Base-by-base conservation (phyloP, 768 basidiomycete species). In the Sistotremastrum suecicum region DNA sequence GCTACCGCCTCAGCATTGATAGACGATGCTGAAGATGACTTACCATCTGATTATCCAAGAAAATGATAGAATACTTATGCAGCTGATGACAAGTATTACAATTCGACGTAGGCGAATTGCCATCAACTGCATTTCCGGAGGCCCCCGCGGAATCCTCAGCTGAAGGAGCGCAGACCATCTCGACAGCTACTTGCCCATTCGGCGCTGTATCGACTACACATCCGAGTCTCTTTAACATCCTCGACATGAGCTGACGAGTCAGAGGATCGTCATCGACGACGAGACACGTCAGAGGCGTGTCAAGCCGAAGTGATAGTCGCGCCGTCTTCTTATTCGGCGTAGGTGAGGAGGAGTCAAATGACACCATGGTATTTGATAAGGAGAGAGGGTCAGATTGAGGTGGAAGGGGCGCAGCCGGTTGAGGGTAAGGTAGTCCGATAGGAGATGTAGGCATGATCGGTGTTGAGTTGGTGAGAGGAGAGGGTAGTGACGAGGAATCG, bases 21-120 rank as follows among this genome's bases (percentile, higher is more conserved):
- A 20, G 20, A 20, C 20, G 20, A 20, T 20, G 20, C 20, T 20
- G 20, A 7, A 34, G n/a, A 43, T 5, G 9, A 43, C 42, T 43
- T 11, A 43, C 42, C 42, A 66, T 64, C 48, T 61, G 60, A 47
- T 66, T 67, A 53, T 67, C 66, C 33, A 68, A 54, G 51, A 61
- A 64, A 20, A 63, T 53, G 11, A 66, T 49, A 45, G 64, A 64
- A 50, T 58, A 66, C 4, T 47, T 51, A 11, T 49, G 34, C 28
- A 56, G 53, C 6, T 51, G 43, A 11, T 48, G 42, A 2, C 50
- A 11, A 20, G 42, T 42, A n/a, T 5, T 12, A 32, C n/a, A 34
- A 37, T 10, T 7, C 29, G 8, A 34, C 9, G 28, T 30, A 20
- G 30, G 42, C 20, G 20, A 20, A 20, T 20, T 20, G 20, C 20